Percentiles rank a stretch among this genome's conserved stretches.
phyloP scores from a whole-genome alignment of 2,329 filamentous ascomycete genomes.

The Hypoxylon sp. region DNA sequence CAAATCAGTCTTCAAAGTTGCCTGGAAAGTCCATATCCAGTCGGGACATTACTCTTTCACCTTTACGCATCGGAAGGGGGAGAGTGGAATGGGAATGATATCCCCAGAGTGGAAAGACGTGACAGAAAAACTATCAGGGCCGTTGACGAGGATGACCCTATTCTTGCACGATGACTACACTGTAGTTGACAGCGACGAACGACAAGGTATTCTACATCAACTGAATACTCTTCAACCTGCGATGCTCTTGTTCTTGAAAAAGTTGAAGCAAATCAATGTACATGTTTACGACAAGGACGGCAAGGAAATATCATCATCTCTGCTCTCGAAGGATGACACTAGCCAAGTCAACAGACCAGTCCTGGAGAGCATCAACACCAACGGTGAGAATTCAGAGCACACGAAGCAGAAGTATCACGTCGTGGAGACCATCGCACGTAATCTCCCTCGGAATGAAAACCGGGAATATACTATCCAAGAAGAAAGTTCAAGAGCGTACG shows the following conservation, averaged over 20 bases:
- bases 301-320: slow-evolving; percentile 24
- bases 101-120: slow-evolving; percentile 59
- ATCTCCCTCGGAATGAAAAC: slow-evolving; percentile 57
- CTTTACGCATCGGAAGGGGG: slow-evolving; percentile 58
- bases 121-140: slow-evolving; percentile 28
- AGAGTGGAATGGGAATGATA: slow-evolving; percentile 67
- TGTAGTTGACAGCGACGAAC: slow-evolving; percentile 29
- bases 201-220: slow-evolving; percentile 54
- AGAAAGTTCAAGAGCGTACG: slow-evolving; percentile 45
- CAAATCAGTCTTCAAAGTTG: slow-evolving; percentile 66
- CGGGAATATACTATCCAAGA: slow-evolving; percentile 52
- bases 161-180: slow-evolving; percentile 54
- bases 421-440: slow-evolving; percentile 49
- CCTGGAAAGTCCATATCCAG: slow-evolving; percentile 61
- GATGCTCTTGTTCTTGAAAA: slow-evolving; percentile 61
- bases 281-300: slow-evolving; percentile 49
- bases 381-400: background rate
- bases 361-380: slow-evolving; percentile 2
- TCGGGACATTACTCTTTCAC: slow-evolving; percentile 63
- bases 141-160: slow-evolving; percentile 58
- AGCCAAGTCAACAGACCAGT: background rate
- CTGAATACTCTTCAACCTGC: slow-evolving; percentile 58
- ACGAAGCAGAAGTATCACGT: slow-evolving; percentile 50
- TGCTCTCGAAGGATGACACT: slow-evolving; percentile 30
- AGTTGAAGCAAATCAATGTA: slow-evolving; percentile 56